A percentile compares a stretch with the other conserved stretches of the same genome.
These are phyloP conservation scores for Mycena metata DNA, from an alignment of 768 basidiomycete species.

Conservation along the genomic window DNA sequence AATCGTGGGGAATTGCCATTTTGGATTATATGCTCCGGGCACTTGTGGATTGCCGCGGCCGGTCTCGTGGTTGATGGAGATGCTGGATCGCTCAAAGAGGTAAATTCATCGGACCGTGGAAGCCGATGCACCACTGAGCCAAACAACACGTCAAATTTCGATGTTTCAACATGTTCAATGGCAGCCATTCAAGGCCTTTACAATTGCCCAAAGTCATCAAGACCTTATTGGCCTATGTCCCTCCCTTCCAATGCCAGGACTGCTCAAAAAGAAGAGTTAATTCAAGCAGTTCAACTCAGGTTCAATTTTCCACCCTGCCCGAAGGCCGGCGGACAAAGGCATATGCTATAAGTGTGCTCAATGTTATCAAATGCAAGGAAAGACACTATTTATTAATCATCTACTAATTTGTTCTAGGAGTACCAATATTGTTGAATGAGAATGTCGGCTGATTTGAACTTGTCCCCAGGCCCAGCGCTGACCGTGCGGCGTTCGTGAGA, in stretches of 20 bases:
- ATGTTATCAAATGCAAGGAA: no score
- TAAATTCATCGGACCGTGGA: constrained; percentile 9
- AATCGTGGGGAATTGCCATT: constrained; percentile 24
- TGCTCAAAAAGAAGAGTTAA: no score
- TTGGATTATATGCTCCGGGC: constrained; percentile 20
- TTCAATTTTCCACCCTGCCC: no score
- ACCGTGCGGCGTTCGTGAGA: background rate
- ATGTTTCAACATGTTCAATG: no score
- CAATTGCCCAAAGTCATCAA: background rate
- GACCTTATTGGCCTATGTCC: no score
- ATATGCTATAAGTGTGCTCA: no score
- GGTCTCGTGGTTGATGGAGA: constrained; percentile 16
- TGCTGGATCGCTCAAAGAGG: constrained; percentile 11
- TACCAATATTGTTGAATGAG: background rate
- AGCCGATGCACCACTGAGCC: constrained; percentile 6
- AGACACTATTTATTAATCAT: no score
- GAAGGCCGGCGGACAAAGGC: no score
- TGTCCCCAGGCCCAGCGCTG: constrained; percentile 7
- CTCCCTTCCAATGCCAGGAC: no score
- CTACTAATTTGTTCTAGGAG: background rate
- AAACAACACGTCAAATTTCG: constrained; percentile 16
- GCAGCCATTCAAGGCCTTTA: background rate
- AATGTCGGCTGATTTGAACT: constrained; percentile 11
- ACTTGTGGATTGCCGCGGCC: constrained; percentile 8
- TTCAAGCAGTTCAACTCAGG: no score